These are phyloP conservation scores for Saururus chinensis DNA, from an alignment of 164 flowering plant species.

Conservation along the genomic window DNA sequence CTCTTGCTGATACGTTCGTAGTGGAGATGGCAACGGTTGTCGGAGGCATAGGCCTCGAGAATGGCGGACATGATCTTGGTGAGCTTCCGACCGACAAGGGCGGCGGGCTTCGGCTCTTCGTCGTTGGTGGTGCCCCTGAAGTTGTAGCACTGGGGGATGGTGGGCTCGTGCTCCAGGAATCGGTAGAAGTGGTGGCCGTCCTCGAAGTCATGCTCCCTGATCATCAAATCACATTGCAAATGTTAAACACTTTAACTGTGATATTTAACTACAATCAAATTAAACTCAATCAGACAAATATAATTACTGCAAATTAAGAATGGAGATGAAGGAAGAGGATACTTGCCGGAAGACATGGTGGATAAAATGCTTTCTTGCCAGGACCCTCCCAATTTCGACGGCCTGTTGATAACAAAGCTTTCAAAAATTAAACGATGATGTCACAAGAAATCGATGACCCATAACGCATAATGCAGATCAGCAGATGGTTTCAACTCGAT, in stretches of 20 bases:
- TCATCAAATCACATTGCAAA: not conserved
- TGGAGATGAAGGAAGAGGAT: not conserved
- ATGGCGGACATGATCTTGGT: constrained; percentile 77
- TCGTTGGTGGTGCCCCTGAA: constrained; percentile 61
- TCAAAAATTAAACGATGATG: not conserved
- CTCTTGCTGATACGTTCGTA: constrained; percentile 63
- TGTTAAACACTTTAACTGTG: not conserved
- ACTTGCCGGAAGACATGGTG: constrained; percentile 79
- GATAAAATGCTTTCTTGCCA: constrained; percentile 73
- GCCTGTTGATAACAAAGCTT: constrained; percentile 24
- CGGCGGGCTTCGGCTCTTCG: constrained; percentile 53
- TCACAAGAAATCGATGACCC: too few relatives aligned
- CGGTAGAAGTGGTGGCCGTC: constrained; percentile 81
- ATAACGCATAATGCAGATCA: too few relatives aligned
- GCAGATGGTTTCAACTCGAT: too few relatives aligned
- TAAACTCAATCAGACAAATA: not conserved
- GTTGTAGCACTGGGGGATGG: constrained; percentile 66
- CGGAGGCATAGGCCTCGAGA: constrained; percentile 78
- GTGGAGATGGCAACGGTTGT: constrained; percentile 60
- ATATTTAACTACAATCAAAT: not conserved
- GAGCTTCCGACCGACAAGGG: constrained; percentile 40
- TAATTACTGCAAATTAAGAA: not conserved
- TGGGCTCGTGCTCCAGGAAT: constrained; percentile 84
- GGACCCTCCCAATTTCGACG: constrained; percentile 56
- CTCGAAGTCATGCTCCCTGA: constrained; percentile 75